Evolutionary conservation across 768 basidiomycete genomes (phyloP), one percentile per base, ranked within the genome.

Genomic region (Boletus sensibilis): DNA sequence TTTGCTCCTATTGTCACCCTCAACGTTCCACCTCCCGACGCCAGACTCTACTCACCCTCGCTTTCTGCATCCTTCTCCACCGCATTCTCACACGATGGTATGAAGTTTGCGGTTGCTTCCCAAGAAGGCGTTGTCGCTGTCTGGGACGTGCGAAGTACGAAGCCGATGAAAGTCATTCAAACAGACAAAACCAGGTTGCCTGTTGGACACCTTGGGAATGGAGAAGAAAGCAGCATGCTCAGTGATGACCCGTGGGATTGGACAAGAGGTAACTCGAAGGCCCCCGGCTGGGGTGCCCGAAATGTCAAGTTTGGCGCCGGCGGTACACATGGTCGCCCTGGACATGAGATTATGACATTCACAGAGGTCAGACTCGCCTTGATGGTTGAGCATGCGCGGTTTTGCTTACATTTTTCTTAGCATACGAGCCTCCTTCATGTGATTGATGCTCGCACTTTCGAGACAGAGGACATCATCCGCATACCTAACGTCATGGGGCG

Each of bases 401-500:
- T 52, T 56, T 47, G 12, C 48, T 63, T 23, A 70, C 58, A 13
- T 47, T 45, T 53, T 31, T 46, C 18, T 21, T 62, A 94, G 90
- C 93, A 96, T 68, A 90, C 90, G 2, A 87, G 82, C 31, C 72
- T 88, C 37, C 69, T 96, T 9, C 94, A 97, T 64, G 78, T 95
- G 54, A 76, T 96, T 47, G 94, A 97, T 65, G 92, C 93, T 4
- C 80, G 85, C 43, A 94, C 92, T 0, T 95, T 95, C 63, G 86
- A 92, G 66, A 82, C 81, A 7, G 86, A 89, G 58, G 85, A 90
- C 57, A 78, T 87, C 18, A 69, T 91, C 20, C 81, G 78, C 51
- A 78, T 88, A 43, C 86, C 86, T 4, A 72, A 72, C 25, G 68
- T 76, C 50, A 67, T 23, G 20, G 57, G 57, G 60, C 57, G 59